Evolutionary conservation across 106 monocot species (phyloP), one percentile per base, ranked within the genome.

Genomic region (Dendrobium catenatum): DNA sequence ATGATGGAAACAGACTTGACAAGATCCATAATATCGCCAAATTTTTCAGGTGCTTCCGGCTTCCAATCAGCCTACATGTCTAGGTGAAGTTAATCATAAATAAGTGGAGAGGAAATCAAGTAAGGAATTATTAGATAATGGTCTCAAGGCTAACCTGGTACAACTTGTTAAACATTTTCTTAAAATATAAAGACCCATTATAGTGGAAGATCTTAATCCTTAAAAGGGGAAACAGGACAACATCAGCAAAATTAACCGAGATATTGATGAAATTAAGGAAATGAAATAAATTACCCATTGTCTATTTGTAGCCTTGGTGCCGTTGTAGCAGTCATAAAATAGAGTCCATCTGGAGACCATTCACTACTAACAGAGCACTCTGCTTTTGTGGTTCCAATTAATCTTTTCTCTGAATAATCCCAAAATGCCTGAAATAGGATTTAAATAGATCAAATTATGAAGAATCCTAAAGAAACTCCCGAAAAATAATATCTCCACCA

Each of bases 291-390:
- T n/a, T 49, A 98, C 98, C 94, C 89, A 78, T 98, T 98, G 80
- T 98, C 98, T 79, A 98, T 87, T 86, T 98, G 98, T 29, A 98
- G 85, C 77, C 98, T 93, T 61, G 98, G 95, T 76, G 98, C 94
- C 61, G 98, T 98, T 80, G 98, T 98, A 29, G 98, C 98, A 79
- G 94, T 95, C 98, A 98, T 89, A 80, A 98, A 95, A 88, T 95
- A 91, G 20, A 84, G 75, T 78, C 98, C 98, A 93, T 98, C 88
- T 73, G 98, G 95, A 83, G 98, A 98, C 98, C 98, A 98, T 85
- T 98, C 98, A 82, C 93, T 91, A 55, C 89, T 91, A 75, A 98
- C 98, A 42, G 98, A 95, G 4, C 98, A 98, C 84, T 98, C 95
- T 61, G 98, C 98, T 80, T 85, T 98, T 78, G 93, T 93, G 26